Conservation (phyloP, 257 asterid genomes). For the Solanum boliviense region DNA sequence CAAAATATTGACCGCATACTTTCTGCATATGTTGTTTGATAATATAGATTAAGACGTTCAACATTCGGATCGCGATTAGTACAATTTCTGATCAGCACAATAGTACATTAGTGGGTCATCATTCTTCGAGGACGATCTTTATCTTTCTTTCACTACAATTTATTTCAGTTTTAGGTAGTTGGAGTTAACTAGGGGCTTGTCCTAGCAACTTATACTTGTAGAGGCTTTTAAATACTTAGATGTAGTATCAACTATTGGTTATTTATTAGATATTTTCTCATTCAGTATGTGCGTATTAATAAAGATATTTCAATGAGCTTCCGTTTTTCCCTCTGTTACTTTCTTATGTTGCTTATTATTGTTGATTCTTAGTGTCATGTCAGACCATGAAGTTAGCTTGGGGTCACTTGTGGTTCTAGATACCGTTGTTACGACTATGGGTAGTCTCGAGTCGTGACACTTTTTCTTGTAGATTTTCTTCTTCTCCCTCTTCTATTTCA, state of each 20-base stretch:
- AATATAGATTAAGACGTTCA: not conserved
- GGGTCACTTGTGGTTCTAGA: not conserved
- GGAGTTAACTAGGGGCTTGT: not conserved
- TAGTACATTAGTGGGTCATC: not conserved
- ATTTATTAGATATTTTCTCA: not conserved
- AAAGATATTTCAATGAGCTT: not conserved
- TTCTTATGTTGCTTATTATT: not conserved
- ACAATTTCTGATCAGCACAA: no score
- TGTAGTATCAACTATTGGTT: not conserved
- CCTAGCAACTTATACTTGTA: not conserved
- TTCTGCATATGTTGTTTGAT: not conserved
- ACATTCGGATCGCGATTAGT: no score
- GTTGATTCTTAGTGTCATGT: not conserved
- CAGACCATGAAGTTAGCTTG: no score
- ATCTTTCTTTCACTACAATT: no score
- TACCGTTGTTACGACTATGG: not conserved
- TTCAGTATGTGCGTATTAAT: no score
- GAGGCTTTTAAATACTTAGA: no score
- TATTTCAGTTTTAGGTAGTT: no score
- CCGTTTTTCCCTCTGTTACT: not conserved
- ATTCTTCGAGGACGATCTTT: not conserved
- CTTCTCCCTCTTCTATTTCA: not conserved
- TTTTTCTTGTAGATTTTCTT: no score
- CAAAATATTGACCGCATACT: not conserved
- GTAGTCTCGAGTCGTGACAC: no score